Evolutionary conservation across 768 basidiomycete species (phyloP).

Genomic region (Lenzites betulinus): DNA sequence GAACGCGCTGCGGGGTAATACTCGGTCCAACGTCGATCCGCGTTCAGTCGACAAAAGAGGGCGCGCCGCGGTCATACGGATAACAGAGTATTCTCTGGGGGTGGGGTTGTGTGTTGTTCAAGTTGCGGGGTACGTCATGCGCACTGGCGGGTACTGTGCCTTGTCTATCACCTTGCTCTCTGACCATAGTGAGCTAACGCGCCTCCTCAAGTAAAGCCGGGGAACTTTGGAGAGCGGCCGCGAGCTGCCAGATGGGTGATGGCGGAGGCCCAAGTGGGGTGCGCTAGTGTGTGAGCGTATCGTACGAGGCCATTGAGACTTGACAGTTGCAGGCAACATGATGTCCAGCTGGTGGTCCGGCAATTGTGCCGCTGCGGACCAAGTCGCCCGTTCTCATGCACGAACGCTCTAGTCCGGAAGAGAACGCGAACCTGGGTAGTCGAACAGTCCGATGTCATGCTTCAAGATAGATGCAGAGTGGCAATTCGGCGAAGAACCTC

Average conservation of each 20-base stretch:
- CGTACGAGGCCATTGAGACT: background rate
- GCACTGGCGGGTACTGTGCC: background rate
- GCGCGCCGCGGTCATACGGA: conserved; percentile 8
- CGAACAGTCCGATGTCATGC: background rate
- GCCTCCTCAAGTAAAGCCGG: background rate
- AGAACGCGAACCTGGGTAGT: background rate
- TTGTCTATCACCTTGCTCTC: background rate
- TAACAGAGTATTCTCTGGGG: background rate
- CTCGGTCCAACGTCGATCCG: conserved; percentile 26
- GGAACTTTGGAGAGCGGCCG: background rate
- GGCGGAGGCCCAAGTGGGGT: background rate
- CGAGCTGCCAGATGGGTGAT: background rate
- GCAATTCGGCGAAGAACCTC: conserved; percentile 8
- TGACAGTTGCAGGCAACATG: background rate
- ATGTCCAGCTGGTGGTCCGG: conserved; percentile 2
- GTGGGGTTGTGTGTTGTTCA: background rate
- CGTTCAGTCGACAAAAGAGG: conserved; percentile 3
- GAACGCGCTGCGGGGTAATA: conserved; percentile 18
- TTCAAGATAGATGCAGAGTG: conserved; percentile 1
- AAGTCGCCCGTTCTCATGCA: conserved; percentile 7
- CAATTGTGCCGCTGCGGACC: conserved; percentile 11
- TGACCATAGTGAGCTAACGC: background rate
- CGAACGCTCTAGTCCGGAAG: background rate
- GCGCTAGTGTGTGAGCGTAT: background rate
- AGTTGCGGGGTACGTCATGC: conserved; percentile 6